Evolutionary conservation across 345 rosid genomes (phyloP), one percentile per base, ranked within the genome.

Genomic region (Draba incana): DNA sequence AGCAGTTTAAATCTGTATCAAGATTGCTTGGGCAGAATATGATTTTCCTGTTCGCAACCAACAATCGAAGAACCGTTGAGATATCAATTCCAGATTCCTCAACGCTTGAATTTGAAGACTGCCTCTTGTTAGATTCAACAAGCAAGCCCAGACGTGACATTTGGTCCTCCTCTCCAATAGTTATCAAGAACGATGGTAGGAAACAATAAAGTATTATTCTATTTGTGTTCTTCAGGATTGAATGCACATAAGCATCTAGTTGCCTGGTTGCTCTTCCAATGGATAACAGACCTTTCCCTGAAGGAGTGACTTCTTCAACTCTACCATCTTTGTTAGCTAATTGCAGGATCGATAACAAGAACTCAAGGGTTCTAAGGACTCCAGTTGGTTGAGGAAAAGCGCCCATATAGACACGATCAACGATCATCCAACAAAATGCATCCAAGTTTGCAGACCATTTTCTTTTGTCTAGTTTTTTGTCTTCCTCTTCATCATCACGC

Each of bases 401-500:
- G 52, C 98, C 96, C 93, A 90, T 92, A 69, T 86, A 92, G 6
- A 85, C 84, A 50, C 96, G 89, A 76, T 92, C 97, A 68, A 92
- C 93, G 64, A 88, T 82, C 91, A 90, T 84, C 96, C 92, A 88
- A 70, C 97, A 86, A 64, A 92, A 82, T 13, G 97, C 85, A 80
- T 92, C 98, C 72, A 92, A 80, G 81, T 90, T 92, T 6, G 90
- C 77, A 46, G 98, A 86, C 98, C 98, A 92, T 62, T 88, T 81
- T 66, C 75, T 78, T 79, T 88, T 90, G 45, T 92, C 98, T 31
- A 92, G 80, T 84, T 83, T 90, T 84, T 88, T 88, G 54, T 80
- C 84, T 75, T 84, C 84, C 85, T 92, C 98, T 78, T 92, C 98
- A 75, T 92, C 98, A 72, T 92, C 98, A 78, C 96, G 95, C 74